A percentile compares a stretch with the other conserved stretches of the same genome.
These are phyloP conservation scores for Solanum clarkiae DNA, from an alignment of 257 asterid species.

Conservation along the genomic window DNA sequence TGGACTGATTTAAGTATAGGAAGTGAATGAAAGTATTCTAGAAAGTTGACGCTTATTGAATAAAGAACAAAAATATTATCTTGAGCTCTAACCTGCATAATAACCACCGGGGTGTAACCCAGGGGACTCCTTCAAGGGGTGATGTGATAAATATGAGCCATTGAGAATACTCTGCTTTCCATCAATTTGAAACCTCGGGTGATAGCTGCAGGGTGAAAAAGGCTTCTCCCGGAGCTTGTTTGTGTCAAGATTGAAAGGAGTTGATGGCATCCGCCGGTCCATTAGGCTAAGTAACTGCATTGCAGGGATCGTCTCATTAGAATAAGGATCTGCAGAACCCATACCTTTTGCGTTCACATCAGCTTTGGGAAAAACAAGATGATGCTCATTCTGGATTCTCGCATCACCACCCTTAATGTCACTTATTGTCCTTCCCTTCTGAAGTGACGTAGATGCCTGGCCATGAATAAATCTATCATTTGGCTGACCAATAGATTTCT, in stretches of 20 bases:
- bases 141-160: constrained; percentile 20
- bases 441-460: background rate
- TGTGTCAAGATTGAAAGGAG: constrained; percentile 13
- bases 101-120: constrained; percentile 9
- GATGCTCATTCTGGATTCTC: constrained; percentile 5
- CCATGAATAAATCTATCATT: constrained; percentile 4
- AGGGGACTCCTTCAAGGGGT: constrained; percentile 15
- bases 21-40: background rate
- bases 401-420: constrained; percentile 20
- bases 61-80: constrained; percentile 10
- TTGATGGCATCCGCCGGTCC: constrained; percentile 34
- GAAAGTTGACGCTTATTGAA: constrained; percentile 13
- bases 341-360: background rate
- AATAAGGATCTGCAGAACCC: constrained; percentile 35
- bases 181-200: constrained; percentile 27
- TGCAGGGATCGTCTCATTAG: constrained; percentile 64
- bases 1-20: background rate
- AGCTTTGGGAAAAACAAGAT: background rate
- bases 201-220: constrained; percentile 23
- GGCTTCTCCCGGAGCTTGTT: constrained; percentile 25
- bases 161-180: constrained; percentile 21
- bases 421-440: constrained; percentile 23
- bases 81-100: constrained; percentile 22
- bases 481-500: constrained; percentile 11
- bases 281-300: constrained; percentile 69